Percentiles rank a stretch among this genome's conserved stretches.
phyloP scores from a whole-genome alignment of 306 rosid genomes.

The Mimosa pudica region DNA sequence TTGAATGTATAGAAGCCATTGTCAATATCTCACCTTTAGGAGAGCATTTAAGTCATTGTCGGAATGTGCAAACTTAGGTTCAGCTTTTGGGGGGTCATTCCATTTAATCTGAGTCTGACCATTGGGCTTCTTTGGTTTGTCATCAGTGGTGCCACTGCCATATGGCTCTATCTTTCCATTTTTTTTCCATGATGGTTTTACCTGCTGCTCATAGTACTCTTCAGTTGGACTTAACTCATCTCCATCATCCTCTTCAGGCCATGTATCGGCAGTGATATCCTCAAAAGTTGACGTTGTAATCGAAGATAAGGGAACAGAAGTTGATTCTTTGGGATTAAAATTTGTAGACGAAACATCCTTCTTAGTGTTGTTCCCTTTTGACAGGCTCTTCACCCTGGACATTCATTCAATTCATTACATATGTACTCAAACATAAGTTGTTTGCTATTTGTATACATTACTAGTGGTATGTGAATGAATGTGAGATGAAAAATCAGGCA shows the following conservation, averaged over 20 bases:
- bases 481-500: constrained; percentile 4
- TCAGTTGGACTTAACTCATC: constrained; percentile 76
- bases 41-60: constrained; percentile 88
- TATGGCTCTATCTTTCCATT: constrained; percentile 69
- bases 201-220: constrained; percentile 70
- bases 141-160: constrained; percentile 56
- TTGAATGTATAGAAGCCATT: neutral
- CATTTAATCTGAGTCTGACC: constrained; percentile 73
- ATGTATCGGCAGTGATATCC: constrained; percentile 53
- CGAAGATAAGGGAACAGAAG: constrained; percentile 72
- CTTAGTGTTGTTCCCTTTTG: constrained; percentile 83
- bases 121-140: constrained; percentile 65
- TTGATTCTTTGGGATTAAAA: constrained; percentile 82
- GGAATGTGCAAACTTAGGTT: constrained; percentile 52
- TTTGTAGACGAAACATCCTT: constrained; percentile 74
- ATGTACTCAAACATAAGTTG: constrained; percentile 17
- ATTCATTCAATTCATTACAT: constrained; percentile 30
- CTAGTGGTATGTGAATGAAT: constrained; percentile 8
- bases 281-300: constrained; percentile 60
- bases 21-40: constrained; percentile 63
- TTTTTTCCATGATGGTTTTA: constrained; percentile 75
- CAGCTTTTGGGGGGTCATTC: constrained; percentile 71
- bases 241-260: constrained; percentile 67
- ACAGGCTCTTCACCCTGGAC: constrained; percentile 91
- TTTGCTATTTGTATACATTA: constrained; percentile 6